These are phyloP conservation scores for Coleophoma cylindrospora DNA, from an alignment of 2,329 filamentous ascomycete species.

Conservation along the genomic window DNA sequence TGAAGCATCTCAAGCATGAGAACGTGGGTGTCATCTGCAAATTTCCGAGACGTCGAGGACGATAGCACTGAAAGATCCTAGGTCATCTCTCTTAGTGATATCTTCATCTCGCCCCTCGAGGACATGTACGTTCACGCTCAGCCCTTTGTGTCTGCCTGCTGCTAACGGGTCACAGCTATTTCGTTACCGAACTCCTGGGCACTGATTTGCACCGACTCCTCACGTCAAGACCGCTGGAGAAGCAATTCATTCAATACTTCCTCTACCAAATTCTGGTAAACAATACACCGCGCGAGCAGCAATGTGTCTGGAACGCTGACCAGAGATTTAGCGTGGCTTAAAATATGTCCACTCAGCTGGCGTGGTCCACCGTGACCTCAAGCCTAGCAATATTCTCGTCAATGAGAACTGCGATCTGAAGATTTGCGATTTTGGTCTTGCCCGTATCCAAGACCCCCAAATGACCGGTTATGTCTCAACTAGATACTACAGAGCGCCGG, in stretches of 20 bases:
- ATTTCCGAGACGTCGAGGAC: neutral
- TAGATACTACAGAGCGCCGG: conserved; percentile 95
- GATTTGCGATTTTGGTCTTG: conserved; percentile 97
- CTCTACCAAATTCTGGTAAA: conserved; percentile 96
- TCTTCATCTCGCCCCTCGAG: conserved; percentile 98
- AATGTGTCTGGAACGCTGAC: conserved; percentile 9
- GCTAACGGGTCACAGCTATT: conserved; percentile 62
- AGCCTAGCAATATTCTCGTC: conserved; percentile 98
- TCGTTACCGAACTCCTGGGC: conserved; percentile 94
- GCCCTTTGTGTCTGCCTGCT: conserved; percentile 10
- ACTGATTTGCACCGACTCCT: conserved; percentile 94
- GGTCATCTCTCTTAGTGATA: conserved; percentile 98
- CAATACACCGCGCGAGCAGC: neutral
- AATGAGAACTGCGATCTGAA: conserved; percentile 99
- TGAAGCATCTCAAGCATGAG: conserved; percentile 95
- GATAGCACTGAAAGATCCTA: conserved; percentile 30
- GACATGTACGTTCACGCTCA: conserved; percentile 66
- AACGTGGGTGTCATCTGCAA: conserved; percentile 55
- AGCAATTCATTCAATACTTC: conserved; percentile 99
- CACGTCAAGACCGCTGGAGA: conserved; percentile 92
- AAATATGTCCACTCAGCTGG: conserved; percentile 99
- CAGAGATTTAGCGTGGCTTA: conserved; percentile 67
- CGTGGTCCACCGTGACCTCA: conserved; percentile 94
- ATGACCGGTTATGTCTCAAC: conserved; percentile 99
- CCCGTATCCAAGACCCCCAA: conserved; percentile 96